Percentiles rank a stretch among this genome's conserved stretches.
Conservation (phyloP, 495 filamentous ascomycete species). For the Aspergillus nanangensis region DNA sequence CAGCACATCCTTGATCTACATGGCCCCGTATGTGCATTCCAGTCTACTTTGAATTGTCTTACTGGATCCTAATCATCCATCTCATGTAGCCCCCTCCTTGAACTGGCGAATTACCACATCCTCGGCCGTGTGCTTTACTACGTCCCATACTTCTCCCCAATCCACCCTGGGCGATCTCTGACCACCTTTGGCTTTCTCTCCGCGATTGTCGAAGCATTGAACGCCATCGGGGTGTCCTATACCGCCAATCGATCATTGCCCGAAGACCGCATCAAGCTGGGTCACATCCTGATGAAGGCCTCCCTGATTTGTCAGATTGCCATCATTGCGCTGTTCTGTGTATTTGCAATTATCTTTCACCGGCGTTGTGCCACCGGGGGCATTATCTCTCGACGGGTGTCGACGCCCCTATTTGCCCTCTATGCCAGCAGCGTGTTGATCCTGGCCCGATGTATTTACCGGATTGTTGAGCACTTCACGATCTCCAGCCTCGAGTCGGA, state of each 20-base stretch:
- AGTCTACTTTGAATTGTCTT: constrained; percentile 15
- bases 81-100: constrained; percentile 51
- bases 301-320: constrained; percentile 55
- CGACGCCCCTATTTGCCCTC: constrained; percentile 47
- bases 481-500: constrained; percentile 17
- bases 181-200: too few species aligned
- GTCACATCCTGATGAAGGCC: constrained; percentile 50
- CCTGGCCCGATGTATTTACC: constrained; percentile 51
- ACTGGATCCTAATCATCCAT: neutral
- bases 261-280: constrained; percentile 35
- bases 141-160: constrained; percentile 60
- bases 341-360: constrained; percentile 52
- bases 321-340: constrained; percentile 50
- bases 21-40: constrained; percentile 55
- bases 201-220: constrained; percentile 60
- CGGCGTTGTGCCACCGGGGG: constrained; percentile 41
- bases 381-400: constrained; percentile 41
- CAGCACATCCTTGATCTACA: constrained; percentile 48
- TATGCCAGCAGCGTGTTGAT: constrained; percentile 53
- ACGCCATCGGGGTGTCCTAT: constrained; percentile 53
- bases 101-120: constrained; percentile 63
- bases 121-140: constrained; percentile 66
- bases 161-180: constrained; percentile 61
- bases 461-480: constrained; percentile 53
- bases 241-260: constrained; percentile 39